These are phyloP conservation scores for Nemophila menziesii DNA, from an alignment of 257 asterid species.

Conservation along the genomic window DNA sequence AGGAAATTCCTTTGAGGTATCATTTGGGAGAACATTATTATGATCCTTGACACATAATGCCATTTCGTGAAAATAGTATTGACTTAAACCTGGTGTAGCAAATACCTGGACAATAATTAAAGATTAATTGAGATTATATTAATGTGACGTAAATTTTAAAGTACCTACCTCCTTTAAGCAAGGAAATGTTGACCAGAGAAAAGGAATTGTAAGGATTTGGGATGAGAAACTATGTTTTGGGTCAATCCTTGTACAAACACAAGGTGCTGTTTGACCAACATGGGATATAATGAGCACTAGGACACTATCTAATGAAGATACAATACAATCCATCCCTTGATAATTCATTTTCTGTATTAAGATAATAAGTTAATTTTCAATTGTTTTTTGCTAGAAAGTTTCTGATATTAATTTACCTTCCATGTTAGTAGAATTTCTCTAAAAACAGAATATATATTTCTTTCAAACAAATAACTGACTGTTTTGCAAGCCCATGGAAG, in stretches of 20 bases:
- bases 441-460: conserved; percentile 53
- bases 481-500: conserved; percentile 89
- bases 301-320: conserved; percentile 60
- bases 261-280: conserved; percentile 61
- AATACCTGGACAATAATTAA: conserved; percentile 41
- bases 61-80: conserved; percentile 63
- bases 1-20: conserved; percentile 67
- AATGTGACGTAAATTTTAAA: no score
- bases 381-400: conserved; percentile 6
- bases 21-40: conserved; percentile 49
- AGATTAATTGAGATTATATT: conserved; percentile 1
- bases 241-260: conserved; percentile 56
- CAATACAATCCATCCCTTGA: conserved; percentile 35
- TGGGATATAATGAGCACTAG: conserved; percentile 53
- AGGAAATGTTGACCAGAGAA: conserved; percentile 78
- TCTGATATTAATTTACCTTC: conserved; percentile 36
- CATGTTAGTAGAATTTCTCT: conserved; percentile 58
- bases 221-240: conserved; percentile 58
- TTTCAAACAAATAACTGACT: conserved; percentile 50
- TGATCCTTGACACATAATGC: conserved; percentile 54
- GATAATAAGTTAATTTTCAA: conserved; percentile 15
- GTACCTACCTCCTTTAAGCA: conserved; percentile 79
- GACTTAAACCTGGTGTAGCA: conserved; percentile 55
- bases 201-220: conserved; percentile 80
- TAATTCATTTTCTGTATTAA: conserved; percentile 39